Evolutionary conservation across 2,329 filamentous ascomycete genomes (phyloP), one percentile per base, ranked within the genome.

Genomic region (Stemphylium vesicarium): DNA sequence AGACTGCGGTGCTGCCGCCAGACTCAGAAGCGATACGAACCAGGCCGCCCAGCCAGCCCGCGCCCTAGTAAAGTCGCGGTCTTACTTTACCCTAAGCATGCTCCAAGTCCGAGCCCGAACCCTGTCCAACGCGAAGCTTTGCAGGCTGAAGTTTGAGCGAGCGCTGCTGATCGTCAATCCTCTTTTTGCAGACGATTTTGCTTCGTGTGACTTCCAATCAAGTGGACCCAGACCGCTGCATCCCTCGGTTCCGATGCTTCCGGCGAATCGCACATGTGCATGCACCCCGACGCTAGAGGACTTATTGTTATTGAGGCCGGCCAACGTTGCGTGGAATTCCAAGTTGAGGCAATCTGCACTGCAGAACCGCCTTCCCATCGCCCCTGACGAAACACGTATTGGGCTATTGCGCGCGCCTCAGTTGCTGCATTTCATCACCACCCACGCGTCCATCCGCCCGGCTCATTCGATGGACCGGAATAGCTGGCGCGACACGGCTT

Each of bases 341-440:
- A 69, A 67, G 67, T 71, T 66, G 71, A 75, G 66, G 72, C 71
- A 74, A 64, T 69, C 68, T 73, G 70, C 70, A 74, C 71, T 65
- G 66, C 71, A 73, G 63, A 59, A 66, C 65, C 69, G 64, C 65
- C 64, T 63, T 62, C 59, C 59, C 61, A 65, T 53, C 66, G 64
- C 61, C 69, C 70, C 71, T 67, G 65, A 70, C 71, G 65, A 74
- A 72, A 74, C 71, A 71, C 71, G 67, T 65, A 68, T 71, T 60
- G 53, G 58, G 53, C 51, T 6, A n/a, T 57, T 47, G 62, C 58
- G 56, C 55, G 56, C 64, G 52, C 52, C 59, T 55, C 49, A 31
- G 43, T 57, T 50, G 47, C 45, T 59, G 52, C 56, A 50, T 44
- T 58, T 45, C 54, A 47, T 45, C 49, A 54, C 52, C 41, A 24